phyloP scores from a whole-genome alignment of 768 basidiomycete species.

The Mycena capillaripes region DNA sequence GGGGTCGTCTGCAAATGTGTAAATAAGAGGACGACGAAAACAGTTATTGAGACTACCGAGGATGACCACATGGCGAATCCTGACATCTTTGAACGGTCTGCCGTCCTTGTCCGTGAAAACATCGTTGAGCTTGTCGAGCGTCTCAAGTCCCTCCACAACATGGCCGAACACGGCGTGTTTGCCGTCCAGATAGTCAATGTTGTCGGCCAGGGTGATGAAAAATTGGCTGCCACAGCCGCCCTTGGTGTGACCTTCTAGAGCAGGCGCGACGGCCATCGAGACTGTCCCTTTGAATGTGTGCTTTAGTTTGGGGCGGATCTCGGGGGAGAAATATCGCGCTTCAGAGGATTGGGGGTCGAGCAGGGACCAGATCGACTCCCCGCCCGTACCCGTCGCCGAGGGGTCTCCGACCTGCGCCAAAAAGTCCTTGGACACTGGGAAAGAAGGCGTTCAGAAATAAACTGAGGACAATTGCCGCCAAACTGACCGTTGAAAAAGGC shows the following conservation, averaged over 20 bases:
- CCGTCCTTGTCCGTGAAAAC: constrained; percentile 91
- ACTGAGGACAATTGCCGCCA: background rate
- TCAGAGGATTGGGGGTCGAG: constrained; percentile 64
- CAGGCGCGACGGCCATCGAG: constrained; percentile 97
- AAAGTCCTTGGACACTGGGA: constrained; percentile 94
- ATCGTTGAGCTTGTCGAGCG: constrained; percentile 93
- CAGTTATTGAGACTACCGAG: constrained; percentile 73
- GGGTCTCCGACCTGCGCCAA: constrained; percentile 98
- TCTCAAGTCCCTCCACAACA: constrained; percentile 95
- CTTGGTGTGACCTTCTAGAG: constrained; percentile 68
- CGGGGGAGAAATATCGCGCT: constrained; percentile 91
- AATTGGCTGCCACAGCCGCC: constrained; percentile 97
- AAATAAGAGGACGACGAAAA: background rate
- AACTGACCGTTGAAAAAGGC: constrained; percentile 97
- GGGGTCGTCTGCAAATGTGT: constrained; percentile 81
- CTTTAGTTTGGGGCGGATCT: constrained; percentile 85
- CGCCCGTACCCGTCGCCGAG: constrained; percentile 93
- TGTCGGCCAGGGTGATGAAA: constrained; percentile 93
- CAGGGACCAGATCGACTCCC: constrained; percentile 89
- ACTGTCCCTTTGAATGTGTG: constrained; percentile 90
- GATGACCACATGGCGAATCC: constrained; percentile 96
- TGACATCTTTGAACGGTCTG: constrained; percentile 92
- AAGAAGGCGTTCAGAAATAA: constrained; percentile 10
- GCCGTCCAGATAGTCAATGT: constrained; percentile 96
- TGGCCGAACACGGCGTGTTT: constrained; percentile 94